Conservation (phyloP, 345 rosid genomes). For the Combretum micranthum region DNA sequence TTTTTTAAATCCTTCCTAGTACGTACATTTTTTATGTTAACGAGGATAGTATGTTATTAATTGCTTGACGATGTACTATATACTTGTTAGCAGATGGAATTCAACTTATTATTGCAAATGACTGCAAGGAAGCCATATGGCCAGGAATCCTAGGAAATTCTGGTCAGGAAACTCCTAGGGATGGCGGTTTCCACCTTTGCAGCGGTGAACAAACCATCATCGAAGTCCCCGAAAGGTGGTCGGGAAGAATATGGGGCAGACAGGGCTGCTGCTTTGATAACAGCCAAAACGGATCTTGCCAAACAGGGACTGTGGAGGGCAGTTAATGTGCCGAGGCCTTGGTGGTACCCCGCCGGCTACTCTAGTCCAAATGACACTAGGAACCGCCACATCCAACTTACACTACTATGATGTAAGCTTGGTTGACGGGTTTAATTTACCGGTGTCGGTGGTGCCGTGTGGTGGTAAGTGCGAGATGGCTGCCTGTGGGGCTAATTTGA, state of each 20-base stretch:
- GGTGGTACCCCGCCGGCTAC: slow-evolving; percentile 45
- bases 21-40: no score
- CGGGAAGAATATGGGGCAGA: slow-evolving; percentile 39
- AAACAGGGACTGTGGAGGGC: slow-evolving; percentile 38
- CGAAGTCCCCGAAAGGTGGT: slow-evolving; percentile 31
- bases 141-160: slow-evolving; percentile 38
- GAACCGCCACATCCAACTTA: slow-evolving; percentile 27
- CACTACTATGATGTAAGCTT: slow-evolving; percentile 51
- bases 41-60: no score
- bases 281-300: slow-evolving; percentile 35
- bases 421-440: slow-evolving; percentile 47
- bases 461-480: slow-evolving; percentile 40
- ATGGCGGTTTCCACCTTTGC: slow-evolving; percentile 32
- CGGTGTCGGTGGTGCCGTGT: slow-evolving; percentile 33
- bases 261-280: slow-evolving; percentile 35
- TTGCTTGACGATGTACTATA: no score
- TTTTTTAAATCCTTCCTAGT: no score
- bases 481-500: slow-evolving; percentile 39
- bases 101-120: slow-evolving; percentile 27
- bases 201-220: slow-evolving; percentile 28
- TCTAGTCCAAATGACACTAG: slow-evolving; percentile 42
- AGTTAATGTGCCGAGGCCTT: slow-evolving; percentile 28
- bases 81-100: slow-evolving; percentile 11
- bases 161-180: slow-evolving; percentile 20
- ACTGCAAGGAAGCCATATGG: slow-evolving; percentile 41